Conservation (phyloP, 2,329 filamentous ascomycete species). For the Alternaria gaisen region DNA sequence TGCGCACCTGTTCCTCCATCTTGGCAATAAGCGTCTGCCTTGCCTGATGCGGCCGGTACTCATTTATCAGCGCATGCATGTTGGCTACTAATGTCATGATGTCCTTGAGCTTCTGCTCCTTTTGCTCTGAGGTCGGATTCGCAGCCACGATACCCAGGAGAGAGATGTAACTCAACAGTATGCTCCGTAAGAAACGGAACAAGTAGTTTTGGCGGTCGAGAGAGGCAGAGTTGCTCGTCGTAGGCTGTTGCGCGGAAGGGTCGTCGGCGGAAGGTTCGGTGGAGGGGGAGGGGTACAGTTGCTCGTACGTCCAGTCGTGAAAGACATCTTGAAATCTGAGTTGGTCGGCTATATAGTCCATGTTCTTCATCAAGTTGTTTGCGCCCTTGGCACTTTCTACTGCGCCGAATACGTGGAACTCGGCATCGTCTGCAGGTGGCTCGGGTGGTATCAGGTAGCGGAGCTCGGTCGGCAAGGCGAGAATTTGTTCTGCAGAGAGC, state of each 20-base stretch:
- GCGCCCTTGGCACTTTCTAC: conserved; percentile 56
- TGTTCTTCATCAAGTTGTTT: conserved; percentile 37
- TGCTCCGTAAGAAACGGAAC: conserved; percentile 80
- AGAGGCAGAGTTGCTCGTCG: conserved; percentile 58
- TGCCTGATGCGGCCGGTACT: conserved; percentile 93
- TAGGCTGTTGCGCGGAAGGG: conserved; percentile 1
- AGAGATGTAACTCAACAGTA: conserved; percentile 89
- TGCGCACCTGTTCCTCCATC: conserved; percentile 85
- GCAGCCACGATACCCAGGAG: conserved; percentile 75
- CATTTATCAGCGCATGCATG: conserved; percentile 90
- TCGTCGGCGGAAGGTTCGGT: conserved; percentile 36
- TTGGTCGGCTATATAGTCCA: conserved; percentile 40
- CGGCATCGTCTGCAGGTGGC: conserved; percentile 71
- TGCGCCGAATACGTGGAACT: conserved; percentile 78
- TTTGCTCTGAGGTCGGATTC: conserved; percentile 70
- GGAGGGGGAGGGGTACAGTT: conserved; percentile 65
- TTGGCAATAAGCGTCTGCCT: conserved; percentile 84
- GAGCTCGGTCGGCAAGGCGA: conserved; percentile 73
- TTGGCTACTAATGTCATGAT: conserved; percentile 86
- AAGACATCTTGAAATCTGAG: conserved; percentile 61
- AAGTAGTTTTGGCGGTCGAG: conserved; percentile 68
- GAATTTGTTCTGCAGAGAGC: conserved; percentile 39
- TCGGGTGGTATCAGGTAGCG: conserved; percentile 81
- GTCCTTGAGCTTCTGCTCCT: conserved; percentile 77
- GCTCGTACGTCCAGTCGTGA: conserved; percentile 74